phyloP scores from a whole-genome alignment of 257 asterid species.

The Primulina huaijiensis region DNA sequence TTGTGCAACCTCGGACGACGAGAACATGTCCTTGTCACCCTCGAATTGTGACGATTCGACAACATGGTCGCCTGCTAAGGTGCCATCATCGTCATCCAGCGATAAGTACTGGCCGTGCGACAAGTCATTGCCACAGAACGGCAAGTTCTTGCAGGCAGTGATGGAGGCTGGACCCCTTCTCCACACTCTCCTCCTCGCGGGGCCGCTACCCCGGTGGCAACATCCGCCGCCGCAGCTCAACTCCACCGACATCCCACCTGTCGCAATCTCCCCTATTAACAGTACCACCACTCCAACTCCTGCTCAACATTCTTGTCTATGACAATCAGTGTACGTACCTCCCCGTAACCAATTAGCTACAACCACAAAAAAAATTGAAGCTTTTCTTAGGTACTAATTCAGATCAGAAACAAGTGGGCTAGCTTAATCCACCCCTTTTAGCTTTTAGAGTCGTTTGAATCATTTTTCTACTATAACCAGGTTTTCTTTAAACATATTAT shows the following conservation, averaged over 20 bases:
- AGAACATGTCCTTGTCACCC: constrained; percentile 37
- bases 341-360: constrained; percentile 23
- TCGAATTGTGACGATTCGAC: constrained; percentile 48
- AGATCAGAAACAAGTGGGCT: constrained; percentile 24
- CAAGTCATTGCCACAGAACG: constrained; percentile 68
- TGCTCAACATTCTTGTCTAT: constrained; percentile 49
- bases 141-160: constrained; percentile 82
- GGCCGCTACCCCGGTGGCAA: constrained; percentile 97
- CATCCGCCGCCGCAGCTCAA: constrained; percentile 94
- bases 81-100: not conserved
- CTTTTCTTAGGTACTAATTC: constrained; percentile 51
- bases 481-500: no score
- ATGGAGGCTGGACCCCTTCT: constrained; percentile 94
- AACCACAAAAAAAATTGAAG: constrained; percentile 28
- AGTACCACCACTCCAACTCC: constrained; percentile 23
- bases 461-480: constrained; percentile 23
- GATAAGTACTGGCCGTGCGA: constrained; percentile 29
- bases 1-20: constrained; percentile 52
- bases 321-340: constrained; percentile 25
- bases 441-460: constrained; percentile 45
- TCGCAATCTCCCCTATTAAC: constrained; percentile 51
- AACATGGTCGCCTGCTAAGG: constrained; percentile 11
- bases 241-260: constrained; percentile 87
- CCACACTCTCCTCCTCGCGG: constrained; percentile 83
- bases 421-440: constrained; percentile 36